Evolutionary conservation across 345 rosid species (phyloP).

Genomic region (Citrus sp.): DNA sequence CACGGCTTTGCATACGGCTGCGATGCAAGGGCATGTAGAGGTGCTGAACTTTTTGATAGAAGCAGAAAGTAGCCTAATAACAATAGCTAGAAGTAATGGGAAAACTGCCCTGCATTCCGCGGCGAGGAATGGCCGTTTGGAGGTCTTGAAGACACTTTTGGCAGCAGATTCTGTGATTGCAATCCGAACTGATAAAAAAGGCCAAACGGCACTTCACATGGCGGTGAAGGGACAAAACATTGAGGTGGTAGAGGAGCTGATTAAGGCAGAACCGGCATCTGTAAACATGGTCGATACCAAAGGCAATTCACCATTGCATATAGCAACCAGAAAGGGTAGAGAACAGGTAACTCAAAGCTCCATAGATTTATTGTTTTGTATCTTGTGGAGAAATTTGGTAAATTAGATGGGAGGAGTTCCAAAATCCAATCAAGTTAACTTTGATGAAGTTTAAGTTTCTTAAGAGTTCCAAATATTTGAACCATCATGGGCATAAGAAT

Average conservation of each 20-base stretch:
- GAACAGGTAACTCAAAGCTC: slow-evolving; percentile 41
- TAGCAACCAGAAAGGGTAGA: slow-evolving; percentile 83
- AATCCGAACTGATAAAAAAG: slow-evolving; percentile 73
- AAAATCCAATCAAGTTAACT: background rate
- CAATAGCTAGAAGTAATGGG: slow-evolving; percentile 86
- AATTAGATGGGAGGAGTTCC: background rate
- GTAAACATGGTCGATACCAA: slow-evolving; percentile 69
- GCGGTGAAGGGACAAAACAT: slow-evolving; percentile 81
- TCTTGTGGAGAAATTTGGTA: background rate
- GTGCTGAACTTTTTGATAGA: slow-evolving; percentile 63
- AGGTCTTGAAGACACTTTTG: slow-evolving; percentile 66
- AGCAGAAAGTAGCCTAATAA: slow-evolving; percentile 73
- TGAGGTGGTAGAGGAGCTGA: slow-evolving; percentile 63
- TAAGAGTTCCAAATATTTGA: background rate
- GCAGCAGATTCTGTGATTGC: slow-evolving; percentile 58
- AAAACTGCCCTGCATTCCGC: slow-evolving; percentile 92
- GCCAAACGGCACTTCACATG: slow-evolving; percentile 96
- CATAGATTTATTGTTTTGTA: background rate
- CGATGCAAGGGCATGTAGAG: slow-evolving; percentile 84
- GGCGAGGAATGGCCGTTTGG: slow-evolving; percentile 80
- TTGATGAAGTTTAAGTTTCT: background rate
- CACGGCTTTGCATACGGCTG: slow-evolving; percentile 87
- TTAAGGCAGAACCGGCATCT: slow-evolving; percentile 51
- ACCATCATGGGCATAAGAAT: background rate
- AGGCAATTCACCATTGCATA: slow-evolving; percentile 78